Evolutionary conservation across 1,139 yeast species (phyloP).

Genomic region (Schizosaccharomyces versatilis): DNA sequence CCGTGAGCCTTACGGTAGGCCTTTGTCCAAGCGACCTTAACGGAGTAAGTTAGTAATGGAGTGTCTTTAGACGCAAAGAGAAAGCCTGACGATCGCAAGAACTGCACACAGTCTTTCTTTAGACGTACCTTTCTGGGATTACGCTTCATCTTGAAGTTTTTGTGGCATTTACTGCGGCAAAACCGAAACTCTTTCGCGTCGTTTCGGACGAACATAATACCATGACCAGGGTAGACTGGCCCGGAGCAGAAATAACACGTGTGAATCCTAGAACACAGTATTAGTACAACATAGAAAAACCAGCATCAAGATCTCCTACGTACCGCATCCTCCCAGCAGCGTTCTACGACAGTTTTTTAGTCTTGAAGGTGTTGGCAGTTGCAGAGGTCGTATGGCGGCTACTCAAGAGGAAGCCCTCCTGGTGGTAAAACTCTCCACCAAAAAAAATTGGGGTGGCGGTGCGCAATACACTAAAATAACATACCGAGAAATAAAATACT

Average conservation of each 20-base stretch:
- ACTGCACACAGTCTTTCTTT: neutral
- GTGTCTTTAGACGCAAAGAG: neutral
- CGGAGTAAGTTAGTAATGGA: neutral
- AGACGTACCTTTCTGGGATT: conserved; percentile 68
- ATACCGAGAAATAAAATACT: no score
- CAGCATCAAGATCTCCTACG: no score
- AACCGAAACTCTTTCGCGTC: conserved; percentile 94
- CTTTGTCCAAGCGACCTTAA: conserved; percentile 66
- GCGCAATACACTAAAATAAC: no score
- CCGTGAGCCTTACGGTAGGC: conserved; percentile 99
- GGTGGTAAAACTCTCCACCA: no score
- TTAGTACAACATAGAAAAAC: neutral
- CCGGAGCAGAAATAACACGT: conserved; percentile 94
- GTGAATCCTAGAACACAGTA: conserved; percentile 35
- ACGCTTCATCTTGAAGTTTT: conserved; percentile 91
- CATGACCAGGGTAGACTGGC: conserved; percentile 93
- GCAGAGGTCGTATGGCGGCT: no score
- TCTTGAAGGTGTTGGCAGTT: no score
- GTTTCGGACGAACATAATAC: conserved; percentile 91
- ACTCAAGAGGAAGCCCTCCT: no score
- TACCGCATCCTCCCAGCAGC: no score
- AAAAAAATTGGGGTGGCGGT: no score
- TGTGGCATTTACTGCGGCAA: conserved; percentile 96
- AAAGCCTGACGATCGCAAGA: neutral
- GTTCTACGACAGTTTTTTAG: no score